Percentiles rank a stretch among this genome's conserved stretches.
Evolutionary conservation across 371 early-diverging fungal genomes (phyloP).

Genomic region (Actinomortierella ambigua): DNA sequence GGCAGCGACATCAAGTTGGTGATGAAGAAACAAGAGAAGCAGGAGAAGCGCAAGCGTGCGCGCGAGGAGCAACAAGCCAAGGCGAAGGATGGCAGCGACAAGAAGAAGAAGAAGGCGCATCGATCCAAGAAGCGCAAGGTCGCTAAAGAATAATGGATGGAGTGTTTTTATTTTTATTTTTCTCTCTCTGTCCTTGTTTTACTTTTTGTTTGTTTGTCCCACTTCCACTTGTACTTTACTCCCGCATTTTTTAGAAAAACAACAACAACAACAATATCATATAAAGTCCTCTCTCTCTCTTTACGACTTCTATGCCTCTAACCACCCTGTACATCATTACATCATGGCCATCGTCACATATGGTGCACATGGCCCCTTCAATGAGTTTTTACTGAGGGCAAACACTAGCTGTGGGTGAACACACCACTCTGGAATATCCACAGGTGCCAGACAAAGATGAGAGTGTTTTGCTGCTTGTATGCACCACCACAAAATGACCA

Average conservation of each 20-base stretch:
- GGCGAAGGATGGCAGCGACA: slow-evolving; percentile 9
- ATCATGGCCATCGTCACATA: no score
- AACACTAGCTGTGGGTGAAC: background rate
- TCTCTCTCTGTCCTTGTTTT: background rate
- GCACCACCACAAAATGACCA: no score
- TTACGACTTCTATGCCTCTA: no score
- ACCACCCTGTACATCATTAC: no score
- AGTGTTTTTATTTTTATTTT: background rate
- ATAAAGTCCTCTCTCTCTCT: background rate
- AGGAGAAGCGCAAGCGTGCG: slow-evolving; percentile 43
- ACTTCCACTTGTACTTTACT: slow-evolving; percentile 9
- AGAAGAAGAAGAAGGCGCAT: slow-evolving; percentile 41
- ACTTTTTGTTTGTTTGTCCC: background rate
- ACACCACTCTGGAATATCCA: no score
- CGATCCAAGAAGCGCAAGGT: slow-evolving; percentile 46
- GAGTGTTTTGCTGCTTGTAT: no score
- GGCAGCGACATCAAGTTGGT: slow-evolving; percentile 45
- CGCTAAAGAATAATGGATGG: background rate
- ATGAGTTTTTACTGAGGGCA: slow-evolving; percentile 1
- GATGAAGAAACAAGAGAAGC: slow-evolving; percentile 44
- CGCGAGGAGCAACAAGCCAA: slow-evolving; percentile 22
- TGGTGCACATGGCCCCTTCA: no score
- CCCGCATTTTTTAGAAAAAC: background rate
- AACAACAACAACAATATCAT: background rate
- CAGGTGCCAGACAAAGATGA: no score